phyloP scores from a whole-genome alignment of 1,139 yeast genomes.

The Lodderomyces metapsilosis region DNA sequence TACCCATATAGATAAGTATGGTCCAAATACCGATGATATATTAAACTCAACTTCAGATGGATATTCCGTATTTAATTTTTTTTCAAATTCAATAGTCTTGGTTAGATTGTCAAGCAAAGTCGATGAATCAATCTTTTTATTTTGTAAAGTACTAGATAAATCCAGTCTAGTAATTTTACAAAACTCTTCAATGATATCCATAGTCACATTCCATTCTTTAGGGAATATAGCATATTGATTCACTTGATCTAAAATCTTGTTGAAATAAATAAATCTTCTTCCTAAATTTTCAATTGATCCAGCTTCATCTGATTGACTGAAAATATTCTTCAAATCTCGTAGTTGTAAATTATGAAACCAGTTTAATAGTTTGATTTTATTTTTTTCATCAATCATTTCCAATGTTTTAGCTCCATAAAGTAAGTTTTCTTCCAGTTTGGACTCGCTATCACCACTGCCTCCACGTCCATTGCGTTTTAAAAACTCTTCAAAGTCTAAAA shows the following conservation, averaged over 20 bases:
- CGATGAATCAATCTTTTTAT: conserved; percentile 47
- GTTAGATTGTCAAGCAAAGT: conserved; percentile 48
- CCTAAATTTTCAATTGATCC: conserved; percentile 86
- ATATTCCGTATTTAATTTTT: conserved; percentile 60
- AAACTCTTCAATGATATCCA: conserved; percentile 59
- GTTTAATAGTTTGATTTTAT: conserved; percentile 59
- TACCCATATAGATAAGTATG: conserved; percentile 84
- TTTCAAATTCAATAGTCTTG: conserved; percentile 67
- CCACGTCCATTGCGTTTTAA: conserved; percentile 19
- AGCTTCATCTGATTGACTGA: conserved; percentile 82
- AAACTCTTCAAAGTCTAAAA: conserved; percentile 64
- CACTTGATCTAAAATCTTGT: conserved; percentile 63
- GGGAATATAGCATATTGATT: conserved; percentile 62
- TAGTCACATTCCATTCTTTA: conserved; percentile 65
- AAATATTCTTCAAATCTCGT: conserved; percentile 72
- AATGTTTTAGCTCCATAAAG: conserved; percentile 69
- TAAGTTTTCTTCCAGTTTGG: conserved; percentile 22
- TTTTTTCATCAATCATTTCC: conserved; percentile 62
- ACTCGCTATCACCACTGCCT: background rate
- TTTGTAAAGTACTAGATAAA: conserved; percentile 33
- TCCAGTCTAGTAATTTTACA: conserved; percentile 72
- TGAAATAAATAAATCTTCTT: conserved; percentile 79
- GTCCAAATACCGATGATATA: conserved; percentile 78
- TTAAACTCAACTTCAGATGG: conserved; percentile 37
- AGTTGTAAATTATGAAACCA: conserved; percentile 77